phyloP scores from a whole-genome alignment of 2,329 filamentous ascomycete species.

The Fusarium keratoplasticum region DNA sequence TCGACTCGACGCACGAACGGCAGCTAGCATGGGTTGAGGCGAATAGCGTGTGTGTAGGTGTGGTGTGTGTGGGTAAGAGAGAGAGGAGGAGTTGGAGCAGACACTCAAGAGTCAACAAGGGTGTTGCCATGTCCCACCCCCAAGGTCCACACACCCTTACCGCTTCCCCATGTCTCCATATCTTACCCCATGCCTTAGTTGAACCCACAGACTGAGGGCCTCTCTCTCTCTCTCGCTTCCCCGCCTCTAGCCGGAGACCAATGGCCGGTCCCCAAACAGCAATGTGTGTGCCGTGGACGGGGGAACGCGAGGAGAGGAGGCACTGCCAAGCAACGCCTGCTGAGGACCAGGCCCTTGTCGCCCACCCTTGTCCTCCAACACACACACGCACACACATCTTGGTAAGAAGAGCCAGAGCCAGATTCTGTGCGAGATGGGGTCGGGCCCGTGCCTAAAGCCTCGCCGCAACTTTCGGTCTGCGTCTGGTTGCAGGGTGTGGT shows the following conservation, averaged over 20 bases:
- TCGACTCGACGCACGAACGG: constrained; percentile 35
- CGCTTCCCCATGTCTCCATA: constrained; percentile 24
- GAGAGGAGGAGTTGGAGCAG: constrained; percentile 11
- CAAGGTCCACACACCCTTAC: constrained; percentile 14
- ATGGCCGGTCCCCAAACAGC: constrained; percentile 28
- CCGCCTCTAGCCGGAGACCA: constrained; percentile 27
- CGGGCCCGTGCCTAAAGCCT: constrained; percentile 10
- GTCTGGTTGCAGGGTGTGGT: constrained; percentile 13
- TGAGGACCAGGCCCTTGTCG: constrained; percentile 14
- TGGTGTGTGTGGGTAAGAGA: background rate
- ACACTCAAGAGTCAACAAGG: background rate
- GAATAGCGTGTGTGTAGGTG: background rate
- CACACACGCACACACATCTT: background rate
- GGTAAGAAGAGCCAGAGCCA: constrained; percentile 12
- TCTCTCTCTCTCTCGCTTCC: background rate
- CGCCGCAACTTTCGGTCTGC: constrained; percentile 25
- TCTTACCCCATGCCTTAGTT: background rate
- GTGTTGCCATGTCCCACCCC: constrained; percentile 11
- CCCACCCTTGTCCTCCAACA: constrained; percentile 1
- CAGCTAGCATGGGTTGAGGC: constrained; percentile 35
- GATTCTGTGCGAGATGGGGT: constrained; percentile 1
- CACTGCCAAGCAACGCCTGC: constrained; percentile 21
- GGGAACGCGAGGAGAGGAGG: constrained; percentile 17
- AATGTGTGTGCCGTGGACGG: constrained; percentile 12
- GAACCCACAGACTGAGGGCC: constrained; percentile 1